Conservation (phyloP, 805 yeast genomes). For the Yarrowia sp. region DNA sequence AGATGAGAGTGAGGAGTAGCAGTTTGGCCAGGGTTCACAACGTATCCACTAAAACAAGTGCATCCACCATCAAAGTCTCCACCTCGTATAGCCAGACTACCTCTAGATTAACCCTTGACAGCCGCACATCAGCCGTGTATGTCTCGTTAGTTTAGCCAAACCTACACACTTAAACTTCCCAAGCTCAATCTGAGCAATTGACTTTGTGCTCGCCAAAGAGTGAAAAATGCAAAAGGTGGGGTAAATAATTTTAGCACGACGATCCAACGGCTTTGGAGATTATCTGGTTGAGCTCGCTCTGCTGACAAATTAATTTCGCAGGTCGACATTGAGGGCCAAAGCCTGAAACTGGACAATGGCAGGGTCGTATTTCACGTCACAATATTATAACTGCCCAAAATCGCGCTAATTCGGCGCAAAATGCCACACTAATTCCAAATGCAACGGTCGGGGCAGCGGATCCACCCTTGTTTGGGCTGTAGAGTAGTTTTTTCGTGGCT, state of each 20-base stretch:
- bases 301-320: neutral
- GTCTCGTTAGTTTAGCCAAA: slow-evolving; percentile 19
- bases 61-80: too few relatives aligned
- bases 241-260: neutral
- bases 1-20: neutral
- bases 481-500: neutral
- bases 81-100: too few relatives aligned
- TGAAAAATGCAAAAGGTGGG: slow-evolving; percentile 11
- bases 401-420: neutral
- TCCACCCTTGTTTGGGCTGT: neutral
- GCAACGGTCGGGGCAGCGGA: slow-evolving; percentile 19
- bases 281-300: too few relatives aligned
- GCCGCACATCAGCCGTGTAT: slow-evolving; percentile 38
- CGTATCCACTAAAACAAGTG: too few relatives aligned
- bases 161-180: neutral
- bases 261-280: slow-evolving; percentile 19
- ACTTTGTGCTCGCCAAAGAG: neutral
- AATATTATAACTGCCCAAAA: neutral
- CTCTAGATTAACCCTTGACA: neutral
- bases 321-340: neutral
- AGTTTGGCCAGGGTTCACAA: too few relatives aligned
- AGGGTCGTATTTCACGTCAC: neutral
- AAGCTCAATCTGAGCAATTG: slow-evolving; percentile 11
- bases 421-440: neutral
- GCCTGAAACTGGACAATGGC: neutral